Evolutionary conservation across 805 yeast species (phyloP), one percentile per base, ranked within the genome.

Genomic region (Starmerella vaccinii): DNA sequence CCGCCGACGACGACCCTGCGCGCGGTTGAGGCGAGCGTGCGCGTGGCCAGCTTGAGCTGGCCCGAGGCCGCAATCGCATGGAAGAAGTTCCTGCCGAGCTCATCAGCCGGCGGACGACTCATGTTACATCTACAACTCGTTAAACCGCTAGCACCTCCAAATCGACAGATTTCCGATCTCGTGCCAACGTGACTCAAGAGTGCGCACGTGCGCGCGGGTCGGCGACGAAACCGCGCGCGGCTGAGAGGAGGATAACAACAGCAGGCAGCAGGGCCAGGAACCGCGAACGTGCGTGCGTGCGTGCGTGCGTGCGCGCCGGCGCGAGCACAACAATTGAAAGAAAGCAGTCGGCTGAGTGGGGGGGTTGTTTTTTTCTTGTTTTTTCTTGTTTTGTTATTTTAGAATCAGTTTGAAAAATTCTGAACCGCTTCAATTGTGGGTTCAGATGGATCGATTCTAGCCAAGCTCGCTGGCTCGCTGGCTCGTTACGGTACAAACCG

Each of bases 51-150:
- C 18, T 48, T 50, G 8, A 51, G 37, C 22, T 49, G 39, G 4
- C 60, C 61, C 13, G 24, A 34, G 5, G 58, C 59, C 2, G 62
- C 63, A 16, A 58, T 52, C 3, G 59, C 56, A 32, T 60, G 63
- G 44, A 59, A 56, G n/a, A 46, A 56, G 19, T 58, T 60, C 30
- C 53, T 42, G 19, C 58, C 59, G 10, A 46, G 24, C 10, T 35
- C 51, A 26, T 56, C 60, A 0, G 51, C 51, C 18, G 37, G 30
- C 22, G 40, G 43, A 13, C 33, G 41, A 27, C 34, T 51, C 52
- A 48, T 51, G 30, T 41, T 47, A 27, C 51, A 51, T 51, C n/a
- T 23, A 23, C 46, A 16, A 18, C 24, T 16, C 23, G 4, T 10
- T 15, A 18, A 13, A 9, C 24, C 10, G 16, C n/a, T n/a, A n/a